Conservation (phyloP, 371 early-diverging fungal species). For the Mortierella sp. region DNA sequence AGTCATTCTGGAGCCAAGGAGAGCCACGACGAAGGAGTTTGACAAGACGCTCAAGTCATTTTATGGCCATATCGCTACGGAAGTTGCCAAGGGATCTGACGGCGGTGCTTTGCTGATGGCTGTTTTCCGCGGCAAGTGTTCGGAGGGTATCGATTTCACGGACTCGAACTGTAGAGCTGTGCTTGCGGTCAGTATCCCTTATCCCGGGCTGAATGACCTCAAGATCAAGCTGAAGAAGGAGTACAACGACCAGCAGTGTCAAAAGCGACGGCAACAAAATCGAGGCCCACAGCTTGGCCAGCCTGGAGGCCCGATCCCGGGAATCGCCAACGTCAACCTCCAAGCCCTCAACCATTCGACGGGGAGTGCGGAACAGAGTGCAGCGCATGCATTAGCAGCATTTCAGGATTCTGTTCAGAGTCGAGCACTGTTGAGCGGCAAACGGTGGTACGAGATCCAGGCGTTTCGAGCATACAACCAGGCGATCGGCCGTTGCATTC, state of each 20-base stretch:
- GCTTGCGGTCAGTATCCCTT: conserved; percentile 94
- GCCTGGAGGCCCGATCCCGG: not conserved
- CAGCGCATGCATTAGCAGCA: not conserved
- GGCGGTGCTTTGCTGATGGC: conserved; percentile 77
- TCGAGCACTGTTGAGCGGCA: conserved; percentile 62
- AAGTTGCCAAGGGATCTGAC: conserved; percentile 32
- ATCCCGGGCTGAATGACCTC: conserved; percentile 75
- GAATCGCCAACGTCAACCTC: conserved; percentile 18
- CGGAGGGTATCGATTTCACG: conserved; percentile 97
- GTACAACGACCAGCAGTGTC: conserved; percentile 62
- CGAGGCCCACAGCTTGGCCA: not conserved
- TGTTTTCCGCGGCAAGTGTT: conserved; percentile 89
- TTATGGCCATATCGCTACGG: conserved; percentile 44
- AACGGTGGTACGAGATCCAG: conserved; percentile 89
- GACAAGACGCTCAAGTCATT: conserved; percentile 65
- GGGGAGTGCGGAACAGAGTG: conserved; percentile 7
- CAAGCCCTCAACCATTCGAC: conserved; percentile 28
- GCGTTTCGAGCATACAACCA: conserved; percentile 96
- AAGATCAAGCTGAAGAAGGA: conserved; percentile 77
- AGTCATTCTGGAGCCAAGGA: conserved; percentile 66
- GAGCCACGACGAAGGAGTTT: conserved; percentile 66
- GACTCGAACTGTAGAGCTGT: conserved; percentile 93
- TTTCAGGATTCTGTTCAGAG: not conserved
- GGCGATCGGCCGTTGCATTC: conserved; percentile 94
- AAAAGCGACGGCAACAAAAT: conserved; percentile 10